Evolutionary conservation across 805 yeast genomes (phyloP), one percentile per base, ranked within the genome.

Genomic region (Kluyveromyces dobzhanskii): DNA sequence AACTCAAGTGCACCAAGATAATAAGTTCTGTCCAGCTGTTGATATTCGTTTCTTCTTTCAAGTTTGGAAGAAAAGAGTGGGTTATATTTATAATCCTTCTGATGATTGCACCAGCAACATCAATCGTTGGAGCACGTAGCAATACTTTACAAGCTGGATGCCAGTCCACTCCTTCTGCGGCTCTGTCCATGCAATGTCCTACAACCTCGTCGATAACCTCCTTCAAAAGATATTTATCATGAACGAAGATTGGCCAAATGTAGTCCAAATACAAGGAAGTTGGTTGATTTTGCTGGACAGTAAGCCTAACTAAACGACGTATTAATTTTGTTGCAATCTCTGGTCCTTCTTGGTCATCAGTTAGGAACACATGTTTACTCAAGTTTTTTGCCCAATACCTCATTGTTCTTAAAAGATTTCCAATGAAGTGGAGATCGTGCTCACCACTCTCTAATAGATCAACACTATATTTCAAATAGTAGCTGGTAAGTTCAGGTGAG

Each of bases 381-480:
- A 85, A 65, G 48, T 85, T 81, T 17, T 71, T 71, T 12, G 82
- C 67, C 94, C 95, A 86, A 2, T 92, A 88, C 0, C 82, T 65
- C 9, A 78, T 33, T 26, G 53, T 43, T 26, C 48, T 40, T 2
- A 59, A 40, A 3, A 51, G 47, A 14, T 49, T 52, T 3, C 59
- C 59, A 17, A 51, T 43, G 24, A 45, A 41, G 14, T 45, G 47
- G 5, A 42, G 44, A 3, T 52, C 51, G 10, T 57, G 41, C 6
- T 51, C 41, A 11, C 44, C 44, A 17, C 46, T 47, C 12, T 46
- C 49, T 4, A 61, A 36, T 1, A 54, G 59, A 11, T 51, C 54
- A 17, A 58, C 38, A 12, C 51, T 33, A 34, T 56, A 50, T 26
- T 54, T 59, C 46, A 56, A 50, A 11, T 84, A 74, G 33, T 79